Base-by-base conservation (phyloP, 345 rosid species). In the Syzygium aqueum region DNA sequence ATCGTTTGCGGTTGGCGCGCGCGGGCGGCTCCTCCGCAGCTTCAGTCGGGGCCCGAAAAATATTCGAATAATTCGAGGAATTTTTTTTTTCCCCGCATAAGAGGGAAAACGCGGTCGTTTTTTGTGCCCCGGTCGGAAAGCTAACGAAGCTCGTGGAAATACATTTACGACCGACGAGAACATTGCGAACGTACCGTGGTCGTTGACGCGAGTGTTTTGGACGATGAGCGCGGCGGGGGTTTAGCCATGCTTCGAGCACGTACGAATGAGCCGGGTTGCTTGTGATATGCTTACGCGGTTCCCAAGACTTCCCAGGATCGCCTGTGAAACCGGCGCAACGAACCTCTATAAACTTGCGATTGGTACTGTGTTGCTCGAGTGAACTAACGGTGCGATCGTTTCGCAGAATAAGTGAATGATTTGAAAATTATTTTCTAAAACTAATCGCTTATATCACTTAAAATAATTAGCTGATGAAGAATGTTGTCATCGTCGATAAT, bases 51-150 rank as follows among this genome's bases (percentile, higher is more conserved):
- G 37, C 82, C 82, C n/a, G n/a, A 19, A 37, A 37, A 37, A 37
- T 10, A 6, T 43, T 43, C 43, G 4, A 13, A 33, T 73, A 5
- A 37, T 19, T 19, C 7, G 5, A 17, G 49, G 49, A 10, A 5
- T 37, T 4, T 11, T 9, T 17, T 8, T 30, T 65, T 2, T n/a
- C n/a, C 6, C 11, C 27, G 4, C 2, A 0, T 0, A 23, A 57
- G 63, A 57, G 14, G 14, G 1, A 43, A 43, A 6, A 43, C 6
- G 46, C 46, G 1, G 46, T 43, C 46, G 46, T 43, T 43, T 43
- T 1, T 43, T 6, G 46, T 43, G 46, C 5, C 46, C 46, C 1
- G 5, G 6, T n/a, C n/a, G 46, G 46, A 6, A 43, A 43, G 46
- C 46, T 43, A 43, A 37, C 5, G 5, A 7, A 43, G 46, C 46